Conservation (phyloP, 2,329 filamentous ascomycete species). For the Pseudocercospora ulei region DNA sequence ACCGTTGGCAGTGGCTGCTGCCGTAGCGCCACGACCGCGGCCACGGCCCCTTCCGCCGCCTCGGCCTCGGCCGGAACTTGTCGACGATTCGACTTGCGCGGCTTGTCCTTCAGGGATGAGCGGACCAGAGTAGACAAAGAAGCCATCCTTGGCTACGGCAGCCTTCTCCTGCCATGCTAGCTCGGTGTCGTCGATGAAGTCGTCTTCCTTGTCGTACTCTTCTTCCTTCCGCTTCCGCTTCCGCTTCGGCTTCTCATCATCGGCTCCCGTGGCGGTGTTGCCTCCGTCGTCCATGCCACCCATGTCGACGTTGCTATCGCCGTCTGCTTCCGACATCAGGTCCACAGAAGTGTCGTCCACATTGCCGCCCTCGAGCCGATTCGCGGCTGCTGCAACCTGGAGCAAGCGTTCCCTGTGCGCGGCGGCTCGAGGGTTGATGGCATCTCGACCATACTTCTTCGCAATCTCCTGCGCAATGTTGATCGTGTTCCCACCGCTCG, state of each 20-base stretch:
- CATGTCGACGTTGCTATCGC: conserved; percentile 81
- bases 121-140: conserved; percentile 95
- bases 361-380: conserved; percentile 66
- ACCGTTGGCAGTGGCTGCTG: conserved; percentile 36
- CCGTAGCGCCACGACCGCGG: conserved; percentile 45
- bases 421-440: conserved; percentile 79
- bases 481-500: conserved; percentile 78
- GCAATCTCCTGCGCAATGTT: conserved; percentile 93
- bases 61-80: conserved; percentile 22
- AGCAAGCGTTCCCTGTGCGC: conserved; percentile 80
- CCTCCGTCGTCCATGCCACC: conserved; percentile 55
- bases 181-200: conserved; percentile 81
- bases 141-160: conserved; percentile 86
- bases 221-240: conserved; percentile 64
- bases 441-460: conserved; percentile 88
- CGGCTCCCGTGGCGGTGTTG: conserved; percentile 53
- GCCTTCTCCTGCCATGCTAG: conserved; percentile 91
- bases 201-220: conserved; percentile 58
- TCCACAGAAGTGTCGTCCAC: conserved; percentile 77
- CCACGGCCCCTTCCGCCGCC: conserved; percentile 47
- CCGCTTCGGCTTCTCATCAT: conserved; percentile 64
- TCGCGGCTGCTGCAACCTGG: conserved; percentile 78
- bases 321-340: conserved; percentile 52
- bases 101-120: conserved; percentile 76
- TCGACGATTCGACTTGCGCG: conserved; percentile 29